Percentiles rank a stretch among this genome's conserved stretches.
phyloP scores from a whole-genome alignment of 108 stramenopile genomes.

The Licmophora abbreviata region DNA sequence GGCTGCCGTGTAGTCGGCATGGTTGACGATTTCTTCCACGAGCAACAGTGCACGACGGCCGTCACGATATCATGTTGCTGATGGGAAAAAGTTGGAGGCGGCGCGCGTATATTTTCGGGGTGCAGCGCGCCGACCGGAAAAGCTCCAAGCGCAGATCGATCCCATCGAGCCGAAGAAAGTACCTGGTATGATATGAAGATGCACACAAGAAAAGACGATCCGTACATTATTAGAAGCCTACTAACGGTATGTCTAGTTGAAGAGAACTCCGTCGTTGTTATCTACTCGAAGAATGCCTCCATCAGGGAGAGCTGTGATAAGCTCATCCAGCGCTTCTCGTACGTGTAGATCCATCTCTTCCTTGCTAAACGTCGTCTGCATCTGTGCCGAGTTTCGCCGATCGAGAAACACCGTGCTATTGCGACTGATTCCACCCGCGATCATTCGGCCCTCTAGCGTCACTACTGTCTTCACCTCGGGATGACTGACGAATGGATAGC shows the following conservation, averaged over 20 bases:
- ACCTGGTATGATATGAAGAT: too few relatives aligned
- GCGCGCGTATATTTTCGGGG: too few relatives aligned
- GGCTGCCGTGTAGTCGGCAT: too few relatives aligned
- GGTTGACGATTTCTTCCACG: too few relatives aligned
- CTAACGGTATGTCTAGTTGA: constrained; percentile 17
- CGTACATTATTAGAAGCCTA: too few relatives aligned
- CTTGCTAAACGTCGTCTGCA: constrained; percentile 15
- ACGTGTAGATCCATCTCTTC: constrained; percentile 59
- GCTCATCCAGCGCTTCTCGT: constrained; percentile 55
- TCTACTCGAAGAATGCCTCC: constrained; percentile 71
- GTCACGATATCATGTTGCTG: too few relatives aligned
- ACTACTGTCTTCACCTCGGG: constrained; percentile 76
- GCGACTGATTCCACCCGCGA: constrained; percentile 3
- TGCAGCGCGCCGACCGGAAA: too few relatives aligned
- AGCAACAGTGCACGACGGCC: too few relatives aligned
- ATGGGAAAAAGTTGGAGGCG: too few relatives aligned
- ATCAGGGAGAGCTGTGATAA: constrained; percentile 62
- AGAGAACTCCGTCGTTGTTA: constrained; percentile 36
- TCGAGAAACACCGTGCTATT: background rate
- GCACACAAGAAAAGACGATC: too few relatives aligned
- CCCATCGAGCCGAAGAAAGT: too few relatives aligned
- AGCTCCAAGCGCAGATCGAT: too few relatives aligned
- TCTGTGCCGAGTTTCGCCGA: background rate
- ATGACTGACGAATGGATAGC: constrained; percentile 75
- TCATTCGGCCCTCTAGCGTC: constrained; percentile 63